Evolutionary conservation across 768 basidiomycete genomes (phyloP), one percentile per base, ranked within the genome.

Genomic region (Termitomyces sp.): DNA sequence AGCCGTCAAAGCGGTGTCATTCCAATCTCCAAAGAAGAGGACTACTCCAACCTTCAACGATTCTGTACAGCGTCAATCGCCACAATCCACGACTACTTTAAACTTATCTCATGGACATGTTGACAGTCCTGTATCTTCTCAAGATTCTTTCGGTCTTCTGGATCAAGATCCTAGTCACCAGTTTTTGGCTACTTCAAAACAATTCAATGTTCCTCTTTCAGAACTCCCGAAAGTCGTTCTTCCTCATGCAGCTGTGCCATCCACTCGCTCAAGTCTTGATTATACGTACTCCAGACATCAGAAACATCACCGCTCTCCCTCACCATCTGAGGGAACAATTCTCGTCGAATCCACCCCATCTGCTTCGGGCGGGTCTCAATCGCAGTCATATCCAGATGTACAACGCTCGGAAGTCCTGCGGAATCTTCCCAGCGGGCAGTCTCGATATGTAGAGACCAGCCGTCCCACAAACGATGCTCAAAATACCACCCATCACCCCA

Each of bases 131-230:
- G 60, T 65, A 41, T 66, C 69, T 9, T 85, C 85, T 4, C 78
- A 82, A 66, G 86, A 88, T 66, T 88, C 87, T 2, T 87, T 89
- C 58, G 81, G 76, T 34, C 74, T 75, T 36, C 60, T 77, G n/a
- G 75, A 79, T 1, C 74, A 77, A 37, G 78, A 85, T 57, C 77
- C 75, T 9, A 76, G 77, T 29, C 73, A 76, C 53, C 69, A 67
- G 28, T 81, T 77, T 60, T 60, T 86, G 5, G 76, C 79, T 15
- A 67, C 69, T 16, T 69, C 78, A 3, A 80, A 78, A 60, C 74
- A 78, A 51, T 85, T 88, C 52, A 67, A 78, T 44, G 69, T 83
- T 20, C 88, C 87, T 54, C 70, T 88, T 47, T 80, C 81, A 31
- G 80, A 85, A 61, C 73, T 86, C 72, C 52, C 73, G 67, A 60